phyloP scores from a whole-genome alignment of 2,329 filamentous ascomycete genomes.

The Mycosphaerelloides madeirae region DNA sequence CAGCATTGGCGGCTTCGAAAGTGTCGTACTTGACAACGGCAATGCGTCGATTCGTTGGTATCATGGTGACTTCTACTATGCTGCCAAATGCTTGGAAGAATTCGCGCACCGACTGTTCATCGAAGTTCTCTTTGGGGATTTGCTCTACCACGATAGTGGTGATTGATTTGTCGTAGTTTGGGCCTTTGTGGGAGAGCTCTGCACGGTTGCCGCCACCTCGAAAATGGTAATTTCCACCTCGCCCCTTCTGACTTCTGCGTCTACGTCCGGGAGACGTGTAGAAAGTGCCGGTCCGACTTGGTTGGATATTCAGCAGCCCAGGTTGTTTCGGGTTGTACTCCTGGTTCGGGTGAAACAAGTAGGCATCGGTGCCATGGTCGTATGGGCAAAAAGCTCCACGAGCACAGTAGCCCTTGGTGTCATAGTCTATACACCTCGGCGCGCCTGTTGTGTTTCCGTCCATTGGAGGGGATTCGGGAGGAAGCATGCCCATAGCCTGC shows the following conservation, averaged over 20 bases:
- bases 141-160: slow-evolving; percentile 70
- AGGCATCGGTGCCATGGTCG: slow-evolving; percentile 58
- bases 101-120: slow-evolving; percentile 58
- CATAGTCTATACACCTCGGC: slow-evolving; percentile 63
- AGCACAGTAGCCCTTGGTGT: slow-evolving; percentile 67
- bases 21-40: slow-evolving; percentile 66
- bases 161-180: slow-evolving; percentile 58
- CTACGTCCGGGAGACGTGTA: slow-evolving; percentile 34
- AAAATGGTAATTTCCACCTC: slow-evolving; percentile 29
- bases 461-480: slow-evolving; percentile 21
- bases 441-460: slow-evolving; percentile 23
- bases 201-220: slow-evolving; percentile 43
- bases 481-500: slow-evolving; percentile 49
- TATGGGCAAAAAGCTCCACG: slow-evolving; percentile 63
- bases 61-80: slow-evolving; percentile 57
- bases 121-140: slow-evolving; percentile 67
- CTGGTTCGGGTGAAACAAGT: slow-evolving; percentile 40
- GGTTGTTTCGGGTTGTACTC: slow-evolving; percentile 57
- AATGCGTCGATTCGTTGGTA: slow-evolving; percentile 62
- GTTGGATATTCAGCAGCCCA: slow-evolving; percentile 31
- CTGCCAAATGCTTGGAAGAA: slow-evolving; percentile 71
- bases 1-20: slow-evolving; percentile 62
- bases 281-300: slow-evolving; percentile 19
- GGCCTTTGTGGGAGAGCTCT: slow-evolving; percentile 61
- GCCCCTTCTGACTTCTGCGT: slow-evolving; percentile 35